Percentiles rank a stretch among this genome's conserved stretches.
Conservation (phyloP, 2,329 filamentous ascomycete genomes). For the Talaromyces verruculosus region DNA sequence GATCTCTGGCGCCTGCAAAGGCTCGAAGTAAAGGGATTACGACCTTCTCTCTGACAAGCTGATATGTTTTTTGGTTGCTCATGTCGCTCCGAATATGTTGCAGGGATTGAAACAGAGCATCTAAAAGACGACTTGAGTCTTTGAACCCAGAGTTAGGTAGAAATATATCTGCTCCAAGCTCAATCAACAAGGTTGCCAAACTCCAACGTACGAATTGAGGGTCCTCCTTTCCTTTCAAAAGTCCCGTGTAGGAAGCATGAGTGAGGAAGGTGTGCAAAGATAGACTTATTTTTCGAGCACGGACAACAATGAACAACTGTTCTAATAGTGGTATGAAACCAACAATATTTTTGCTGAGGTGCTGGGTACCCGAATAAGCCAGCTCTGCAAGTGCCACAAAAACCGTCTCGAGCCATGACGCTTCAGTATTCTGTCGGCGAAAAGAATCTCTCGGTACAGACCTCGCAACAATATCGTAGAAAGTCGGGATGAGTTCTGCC, state of each 20-base stretch:
- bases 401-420: constrained; percentile 52
- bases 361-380: constrained; percentile 37
- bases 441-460: constrained; percentile 47
- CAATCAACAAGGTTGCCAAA: constrained; percentile 43
- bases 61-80: constrained; percentile 29
- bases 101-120: constrained; percentile 36
- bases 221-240: constrained; percentile 33
- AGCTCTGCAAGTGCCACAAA: constrained; percentile 46
- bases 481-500: constrained; percentile 38
- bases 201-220: constrained; percentile 41
- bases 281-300: constrained; percentile 40
- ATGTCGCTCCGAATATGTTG: constrained; percentile 32
- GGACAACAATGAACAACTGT: constrained; percentile 40
- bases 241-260: constrained; percentile 43
- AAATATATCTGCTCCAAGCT: constrained; percentile 45
- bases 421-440: constrained; percentile 46
- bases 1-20: constrained; percentile 43
- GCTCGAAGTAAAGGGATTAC: constrained; percentile 43
- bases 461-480: constrained; percentile 50
- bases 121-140: constrained; percentile 38
- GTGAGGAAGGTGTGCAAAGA: constrained; percentile 44
- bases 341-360: constrained; percentile 31
- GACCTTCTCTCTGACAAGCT: constrained; percentile 39
- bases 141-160: constrained; percentile 45
- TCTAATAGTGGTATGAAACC: constrained; percentile 39